phyloP scores from a whole-genome alignment of 2,329 filamentous ascomycete species.

The Cercospora citrullina region DNA sequence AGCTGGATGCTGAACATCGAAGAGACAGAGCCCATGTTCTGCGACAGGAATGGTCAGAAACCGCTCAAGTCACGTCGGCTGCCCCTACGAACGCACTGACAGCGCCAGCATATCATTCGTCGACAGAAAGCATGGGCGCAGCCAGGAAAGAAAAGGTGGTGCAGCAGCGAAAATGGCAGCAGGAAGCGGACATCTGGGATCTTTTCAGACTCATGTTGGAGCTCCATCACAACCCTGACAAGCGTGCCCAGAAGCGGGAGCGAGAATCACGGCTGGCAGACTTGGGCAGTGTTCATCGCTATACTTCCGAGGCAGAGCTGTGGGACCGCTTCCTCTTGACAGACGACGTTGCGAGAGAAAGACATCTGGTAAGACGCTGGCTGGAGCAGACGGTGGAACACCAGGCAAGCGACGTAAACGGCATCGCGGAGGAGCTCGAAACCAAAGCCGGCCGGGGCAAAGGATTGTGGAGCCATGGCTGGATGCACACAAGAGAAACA shows the following conservation, averaged over 20 bases:
- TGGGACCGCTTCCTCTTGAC: constrained; percentile 74
- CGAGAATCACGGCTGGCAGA: constrained; percentile 38
- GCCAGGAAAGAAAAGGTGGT: constrained; percentile 43
- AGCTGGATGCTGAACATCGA: constrained; percentile 48
- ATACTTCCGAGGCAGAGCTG: constrained; percentile 61
- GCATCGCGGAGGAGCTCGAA: constrained; percentile 69
- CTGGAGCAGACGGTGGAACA: constrained; percentile 73
- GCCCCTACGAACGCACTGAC: constrained; percentile 18
- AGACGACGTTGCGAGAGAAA: constrained; percentile 73
- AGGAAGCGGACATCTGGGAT: constrained; percentile 89
- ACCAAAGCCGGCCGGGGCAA: constrained; percentile 68
- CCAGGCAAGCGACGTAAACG: constrained; percentile 69
- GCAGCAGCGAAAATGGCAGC: constrained; percentile 67
- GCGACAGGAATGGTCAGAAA: constrained; percentile 38
- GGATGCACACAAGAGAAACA: constrained; percentile 85
- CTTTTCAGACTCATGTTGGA: constrained; percentile 70
- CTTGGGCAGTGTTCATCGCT: constrained; percentile 44
- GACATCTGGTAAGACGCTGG: constrained; percentile 80
- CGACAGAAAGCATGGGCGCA: constrained; percentile 17
- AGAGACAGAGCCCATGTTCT: constrained; percentile 43
- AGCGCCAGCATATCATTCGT: constrained; percentile 13
- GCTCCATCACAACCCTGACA: constrained; percentile 59
- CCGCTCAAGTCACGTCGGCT: constrained; percentile 14
- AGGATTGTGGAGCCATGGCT: constrained; percentile 81
- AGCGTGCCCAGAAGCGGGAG: constrained; percentile 35